Conservation (phyloP, 2,329 filamentous ascomycete genomes). For the Monilinia fructicola region DNA sequence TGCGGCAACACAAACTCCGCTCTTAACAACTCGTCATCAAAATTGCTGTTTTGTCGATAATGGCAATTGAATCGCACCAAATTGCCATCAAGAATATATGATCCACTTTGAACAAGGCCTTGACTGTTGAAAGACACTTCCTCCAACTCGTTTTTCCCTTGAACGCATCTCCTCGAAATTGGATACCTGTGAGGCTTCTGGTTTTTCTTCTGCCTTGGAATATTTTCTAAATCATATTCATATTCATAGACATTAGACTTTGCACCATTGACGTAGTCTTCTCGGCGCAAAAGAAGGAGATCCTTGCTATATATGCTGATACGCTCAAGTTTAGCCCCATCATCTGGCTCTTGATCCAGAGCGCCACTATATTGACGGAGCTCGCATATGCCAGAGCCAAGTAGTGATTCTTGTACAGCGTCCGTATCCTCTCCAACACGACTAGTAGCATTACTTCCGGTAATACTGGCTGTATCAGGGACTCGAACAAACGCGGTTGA, state of each 20-base stretch:
- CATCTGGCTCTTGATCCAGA: constrained; percentile 46
- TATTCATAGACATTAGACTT: constrained; percentile 44
- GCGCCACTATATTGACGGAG: constrained; percentile 17
- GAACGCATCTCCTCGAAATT: constrained; percentile 47
- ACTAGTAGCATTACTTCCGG: background rate
- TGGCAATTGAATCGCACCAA: constrained; percentile 54
- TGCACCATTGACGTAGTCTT: constrained; percentile 41
- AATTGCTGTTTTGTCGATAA: constrained; percentile 53
- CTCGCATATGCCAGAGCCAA: constrained; percentile 16
- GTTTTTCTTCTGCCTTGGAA: background rate
- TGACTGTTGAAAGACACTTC: constrained; percentile 49
- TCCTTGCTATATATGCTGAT: constrained; percentile 49
- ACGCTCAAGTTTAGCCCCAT: constrained; percentile 43
- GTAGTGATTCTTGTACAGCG: constrained; percentile 14
- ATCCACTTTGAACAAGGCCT: constrained; percentile 41
- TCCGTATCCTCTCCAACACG: background rate
- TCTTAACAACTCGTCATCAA: constrained; percentile 53
- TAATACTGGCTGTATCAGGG: constrained; percentile 22
- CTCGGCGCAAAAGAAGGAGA: constrained; percentile 43
- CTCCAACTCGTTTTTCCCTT: constrained; percentile 49
- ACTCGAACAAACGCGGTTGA: constrained; percentile 48
- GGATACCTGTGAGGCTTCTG: constrained; percentile 33
- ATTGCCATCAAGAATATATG: constrained; percentile 52
- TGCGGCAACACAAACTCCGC: constrained; percentile 54
- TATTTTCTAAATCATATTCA: constrained; percentile 6